Conservation (phyloP, 2,329 filamentous ascomycete genomes). For the Trichoderma sp. region DNA sequence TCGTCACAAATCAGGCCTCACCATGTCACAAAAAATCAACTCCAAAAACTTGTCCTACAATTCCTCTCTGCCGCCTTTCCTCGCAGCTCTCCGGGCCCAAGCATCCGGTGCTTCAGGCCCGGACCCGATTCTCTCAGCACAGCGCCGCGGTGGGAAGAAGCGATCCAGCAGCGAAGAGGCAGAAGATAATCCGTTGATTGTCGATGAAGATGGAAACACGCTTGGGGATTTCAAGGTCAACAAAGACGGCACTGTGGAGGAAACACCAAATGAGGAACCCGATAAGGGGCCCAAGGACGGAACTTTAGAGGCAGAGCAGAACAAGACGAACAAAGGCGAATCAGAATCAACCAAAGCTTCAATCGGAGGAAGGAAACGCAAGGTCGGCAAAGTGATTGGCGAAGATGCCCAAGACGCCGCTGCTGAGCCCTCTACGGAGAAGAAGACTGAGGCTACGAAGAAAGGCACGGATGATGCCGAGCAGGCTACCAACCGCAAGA, state of each 20-base stretch:
- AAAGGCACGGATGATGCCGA: slow-evolving; percentile 21
- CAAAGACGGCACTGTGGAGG: slow-evolving; percentile 43
- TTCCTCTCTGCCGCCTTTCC: slow-evolving; percentile 57
- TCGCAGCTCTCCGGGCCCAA: slow-evolving; percentile 55
- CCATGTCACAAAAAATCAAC: slow-evolving; percentile 60
- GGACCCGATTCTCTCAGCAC: slow-evolving; percentile 50
- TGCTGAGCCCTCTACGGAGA: slow-evolving; percentile 13
- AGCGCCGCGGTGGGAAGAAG: slow-evolving; percentile 50
- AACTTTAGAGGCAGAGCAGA: slow-evolving; percentile 34
- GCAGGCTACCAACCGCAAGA: slow-evolving; percentile 32
- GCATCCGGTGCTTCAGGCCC: slow-evolving; percentile 48
- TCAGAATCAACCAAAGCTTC: slow-evolving; percentile 28
- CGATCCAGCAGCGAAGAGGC: slow-evolving; percentile 65
- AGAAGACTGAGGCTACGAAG: slow-evolving; percentile 14
- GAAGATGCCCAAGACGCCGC: slow-evolving; percentile 32
- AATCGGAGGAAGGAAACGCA: slow-evolving; percentile 51
- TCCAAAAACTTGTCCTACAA: slow-evolving; percentile 69
- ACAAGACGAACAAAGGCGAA: slow-evolving; percentile 27
- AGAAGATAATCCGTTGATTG: slow-evolving; percentile 72
- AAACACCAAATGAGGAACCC: slow-evolving; percentile 27
- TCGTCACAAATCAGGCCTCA: not conserved
- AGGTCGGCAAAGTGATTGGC: slow-evolving; percentile 40
- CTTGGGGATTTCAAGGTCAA: slow-evolving; percentile 46
- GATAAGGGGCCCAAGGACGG: slow-evolving; percentile 25
- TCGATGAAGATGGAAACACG: slow-evolving; percentile 69